Evolutionary conservation across 2,329 filamentous ascomycete species (phyloP).

Genomic region (Ophiostoma tasmaniense): DNA sequence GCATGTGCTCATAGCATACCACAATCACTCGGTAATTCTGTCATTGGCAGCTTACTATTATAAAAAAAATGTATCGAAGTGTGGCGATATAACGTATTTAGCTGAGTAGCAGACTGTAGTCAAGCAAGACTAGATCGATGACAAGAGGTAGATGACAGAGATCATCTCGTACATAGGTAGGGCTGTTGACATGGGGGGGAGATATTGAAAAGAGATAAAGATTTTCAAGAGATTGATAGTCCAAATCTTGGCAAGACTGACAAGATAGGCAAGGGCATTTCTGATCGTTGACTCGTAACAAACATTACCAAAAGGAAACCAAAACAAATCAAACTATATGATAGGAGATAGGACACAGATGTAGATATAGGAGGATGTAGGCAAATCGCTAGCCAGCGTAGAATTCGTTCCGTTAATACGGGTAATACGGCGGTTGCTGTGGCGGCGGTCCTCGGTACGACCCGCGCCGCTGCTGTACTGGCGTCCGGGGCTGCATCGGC

Average conservation of each 20-base stretch:
- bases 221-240: background rate
- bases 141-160: background rate
- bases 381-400: background rate
- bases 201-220: background rate
- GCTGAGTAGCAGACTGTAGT: background rate
- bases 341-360: background rate
- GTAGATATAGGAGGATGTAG: background rate
- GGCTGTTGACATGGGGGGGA: background rate
- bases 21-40: background rate
- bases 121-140: background rate
- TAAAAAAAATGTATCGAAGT: background rate
- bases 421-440: conserved; percentile 15
- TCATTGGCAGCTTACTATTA: background rate
- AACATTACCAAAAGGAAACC: background rate
- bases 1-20: background rate
- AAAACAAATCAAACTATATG: background rate
- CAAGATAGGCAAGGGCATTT: background rate
- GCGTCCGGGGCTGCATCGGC: conserved; percentile 12
- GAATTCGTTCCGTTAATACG: conserved; percentile 8
- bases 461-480: conserved; percentile 14
- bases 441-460: conserved; percentile 16
- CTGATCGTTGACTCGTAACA: background rate
- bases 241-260: background rate
- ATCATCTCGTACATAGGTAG: background rate
- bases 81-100: background rate